Conservation (phyloP, 305 asterid genomes). For the Solanum hybrid region DNA sequence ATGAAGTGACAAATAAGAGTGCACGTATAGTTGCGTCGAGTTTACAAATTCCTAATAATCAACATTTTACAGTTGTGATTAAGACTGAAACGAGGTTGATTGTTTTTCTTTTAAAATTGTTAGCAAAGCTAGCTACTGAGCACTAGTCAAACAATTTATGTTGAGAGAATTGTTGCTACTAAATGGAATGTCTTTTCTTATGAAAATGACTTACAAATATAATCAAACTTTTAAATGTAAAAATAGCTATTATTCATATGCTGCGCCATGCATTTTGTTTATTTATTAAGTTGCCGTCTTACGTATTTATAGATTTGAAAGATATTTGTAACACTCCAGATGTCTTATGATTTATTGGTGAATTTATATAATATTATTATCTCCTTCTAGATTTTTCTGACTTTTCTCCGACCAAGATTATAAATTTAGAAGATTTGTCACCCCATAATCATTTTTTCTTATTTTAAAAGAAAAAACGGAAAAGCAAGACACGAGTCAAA, state of each 20-base stretch:
- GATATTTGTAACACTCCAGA: not conserved
- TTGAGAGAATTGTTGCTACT: not conserved
- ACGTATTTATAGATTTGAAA: not conserved
- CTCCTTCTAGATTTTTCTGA: not conserved
- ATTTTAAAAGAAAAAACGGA: not conserved
- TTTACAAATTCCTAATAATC: not conserved
- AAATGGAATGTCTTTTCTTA: not conserved
- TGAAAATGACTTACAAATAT: not conserved
- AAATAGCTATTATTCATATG: not conserved
- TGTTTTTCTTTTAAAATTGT: not conserved
- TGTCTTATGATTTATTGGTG: not conserved
- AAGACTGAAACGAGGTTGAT: not conserved
- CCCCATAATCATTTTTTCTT: not conserved
- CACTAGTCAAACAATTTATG: not conserved
- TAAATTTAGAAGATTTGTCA: not conserved
- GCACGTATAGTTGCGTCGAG: not conserved
- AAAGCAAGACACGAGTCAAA: not conserved
- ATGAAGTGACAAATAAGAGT: not conserved
- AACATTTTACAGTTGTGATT: not conserved
- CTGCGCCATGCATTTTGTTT: not conserved
- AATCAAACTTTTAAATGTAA: not conserved
- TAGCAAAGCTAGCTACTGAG: not conserved
- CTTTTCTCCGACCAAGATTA: not conserved
- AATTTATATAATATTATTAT: not conserved
- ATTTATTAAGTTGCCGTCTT: not conserved